Evolutionary conservation across 352 stramenopile species (phyloP), one percentile per base, ranked within the genome.

Genomic region (Hyaloperonospora arabidopsidis): DNA sequence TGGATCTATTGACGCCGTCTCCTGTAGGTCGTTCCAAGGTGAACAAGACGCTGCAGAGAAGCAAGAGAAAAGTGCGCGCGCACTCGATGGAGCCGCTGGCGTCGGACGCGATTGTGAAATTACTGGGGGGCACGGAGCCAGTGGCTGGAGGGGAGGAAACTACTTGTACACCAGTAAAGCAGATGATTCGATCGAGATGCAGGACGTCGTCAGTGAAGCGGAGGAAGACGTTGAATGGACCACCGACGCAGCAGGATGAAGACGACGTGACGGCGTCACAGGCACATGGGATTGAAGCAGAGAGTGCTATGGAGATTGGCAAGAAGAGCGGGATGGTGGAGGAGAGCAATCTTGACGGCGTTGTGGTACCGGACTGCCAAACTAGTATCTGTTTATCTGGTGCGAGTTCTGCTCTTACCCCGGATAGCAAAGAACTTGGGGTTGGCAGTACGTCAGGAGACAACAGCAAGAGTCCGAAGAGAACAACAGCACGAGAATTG

Each of bases 31-130:
- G 25, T 25, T 61, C 57, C 41, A 56, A 58, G 25, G 46, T 57
- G 23, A 57, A 51, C 22, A 67, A 64, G 47, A 36, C 43, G 25
- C 28, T 49, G 8, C 66, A 61, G 22, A 41, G 28, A 11, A 29
- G 21, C 4, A 61, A 43, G 21, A 52, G 70, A 23, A 87, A 89
- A 45, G 66, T 74, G 3, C 57, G 74, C 18, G 76, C 79, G 2
- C 36, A 74, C 15, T 87, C 76, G 4, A 89, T 89, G 79, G 79
- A 89, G 46, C 76, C 79, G 0, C 78, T 79, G 63, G 66, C 74
- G 29, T 84, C 76, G 2, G 72, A 89, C 43, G 63, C 70, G 2
- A 89, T 87, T 19, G 55, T 78, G 36, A 79, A 77, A 46, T 61
- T 84, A 23, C 57, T 88, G 14, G 69, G 65, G 1, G 59, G 45